phyloP scores from a whole-genome alignment of 352 stramenopile genomes.

The Globisporangium orthogonon region DNA sequence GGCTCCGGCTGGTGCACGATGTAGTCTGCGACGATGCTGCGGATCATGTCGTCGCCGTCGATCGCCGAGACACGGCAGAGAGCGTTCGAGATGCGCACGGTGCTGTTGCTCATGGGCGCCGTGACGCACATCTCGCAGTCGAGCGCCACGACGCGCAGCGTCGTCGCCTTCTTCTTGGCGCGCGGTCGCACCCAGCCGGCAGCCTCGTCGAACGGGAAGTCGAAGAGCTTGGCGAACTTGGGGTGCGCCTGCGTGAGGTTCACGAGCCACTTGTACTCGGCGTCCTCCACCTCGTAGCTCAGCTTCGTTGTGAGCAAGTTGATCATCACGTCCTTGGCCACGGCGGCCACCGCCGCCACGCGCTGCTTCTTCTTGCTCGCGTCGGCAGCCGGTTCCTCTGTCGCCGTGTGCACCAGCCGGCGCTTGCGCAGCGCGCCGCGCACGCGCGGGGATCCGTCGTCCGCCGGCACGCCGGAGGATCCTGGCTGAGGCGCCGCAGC shows the following conservation, averaged over 20 bases:
- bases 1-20: slow-evolving; percentile 78
- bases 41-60: slow-evolving; percentile 71
- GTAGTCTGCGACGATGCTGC: slow-evolving; percentile 65
- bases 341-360: slow-evolving; percentile 44
- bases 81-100: slow-evolving; percentile 40
- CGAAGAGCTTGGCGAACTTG: slow-evolving; percentile 53
- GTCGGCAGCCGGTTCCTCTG: background rate
- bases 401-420: background rate
- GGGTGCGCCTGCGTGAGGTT: slow-evolving; percentile 50
- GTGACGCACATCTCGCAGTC: slow-evolving; percentile 89
- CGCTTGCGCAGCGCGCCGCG: slow-evolving; percentile 10
- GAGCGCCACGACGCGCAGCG: slow-evolving; percentile 66
- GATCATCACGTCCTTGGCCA: slow-evolving; percentile 73
- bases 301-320: slow-evolving; percentile 42
- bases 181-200: slow-evolving; percentile 54
- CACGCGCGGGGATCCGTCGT: background rate
- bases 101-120: slow-evolving; percentile 11
- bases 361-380: slow-evolving; percentile 64
- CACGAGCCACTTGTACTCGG: slow-evolving; percentile 68
- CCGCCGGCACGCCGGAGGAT: too few relatives aligned
- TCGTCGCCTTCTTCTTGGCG: slow-evolving; percentile 50
- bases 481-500: too few relatives aligned
- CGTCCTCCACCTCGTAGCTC: slow-evolving; percentile 45
- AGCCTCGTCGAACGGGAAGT: slow-evolving; percentile 32
- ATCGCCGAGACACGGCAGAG: slow-evolving; percentile 80